These are phyloP conservation scores for Phalaenopsis hybrid DNA, from an alignment of 116 monocot genomes.

Conservation along the genomic window DNA sequence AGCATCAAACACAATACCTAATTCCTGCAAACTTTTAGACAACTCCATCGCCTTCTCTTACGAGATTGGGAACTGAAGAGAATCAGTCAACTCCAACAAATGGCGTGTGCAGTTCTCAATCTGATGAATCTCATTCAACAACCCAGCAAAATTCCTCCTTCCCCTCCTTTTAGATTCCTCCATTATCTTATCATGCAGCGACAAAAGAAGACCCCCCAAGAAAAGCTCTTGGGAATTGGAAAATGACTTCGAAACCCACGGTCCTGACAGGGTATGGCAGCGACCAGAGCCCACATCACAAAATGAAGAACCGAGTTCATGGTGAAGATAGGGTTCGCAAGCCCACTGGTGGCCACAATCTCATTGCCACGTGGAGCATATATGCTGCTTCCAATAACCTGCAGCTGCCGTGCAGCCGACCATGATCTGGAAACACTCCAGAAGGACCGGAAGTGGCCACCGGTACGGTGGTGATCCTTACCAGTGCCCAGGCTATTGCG, in stretches of 20 bases:
- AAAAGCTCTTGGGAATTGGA: conserved; percentile 22
- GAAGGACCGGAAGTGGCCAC: conserved; percentile 11
- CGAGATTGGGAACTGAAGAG: conserved; percentile 19
- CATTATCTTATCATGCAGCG: conserved; percentile 22
- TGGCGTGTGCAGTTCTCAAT: conserved; percentile 18
- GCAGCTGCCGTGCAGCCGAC: conserved; percentile 22
- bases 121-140: conserved; percentile 35
- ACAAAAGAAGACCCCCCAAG: conserved; percentile 16
- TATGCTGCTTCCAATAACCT: conserved; percentile 26
- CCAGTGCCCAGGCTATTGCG: conserved; percentile 10
- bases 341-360: conserved; percentile 18
- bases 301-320: conserved; percentile 34
- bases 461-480: not conserved
- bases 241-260: conserved; percentile 18
- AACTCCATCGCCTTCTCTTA: conserved; percentile 15
- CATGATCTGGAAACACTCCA: conserved; percentile 29
- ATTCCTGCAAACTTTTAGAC: not conserved
- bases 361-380: conserved; percentile 23
- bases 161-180: conserved; percentile 35
- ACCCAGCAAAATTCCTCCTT: conserved; percentile 18
- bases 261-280: conserved; percentile 41
- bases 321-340: conserved; percentile 22
- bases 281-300: conserved; percentile 42
- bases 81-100: conserved; percentile 20
- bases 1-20: conserved; percentile 7